phyloP scores from a whole-genome alignment of 2,329 filamentous ascomycete species.

The Didymella glomerata region DNA sequence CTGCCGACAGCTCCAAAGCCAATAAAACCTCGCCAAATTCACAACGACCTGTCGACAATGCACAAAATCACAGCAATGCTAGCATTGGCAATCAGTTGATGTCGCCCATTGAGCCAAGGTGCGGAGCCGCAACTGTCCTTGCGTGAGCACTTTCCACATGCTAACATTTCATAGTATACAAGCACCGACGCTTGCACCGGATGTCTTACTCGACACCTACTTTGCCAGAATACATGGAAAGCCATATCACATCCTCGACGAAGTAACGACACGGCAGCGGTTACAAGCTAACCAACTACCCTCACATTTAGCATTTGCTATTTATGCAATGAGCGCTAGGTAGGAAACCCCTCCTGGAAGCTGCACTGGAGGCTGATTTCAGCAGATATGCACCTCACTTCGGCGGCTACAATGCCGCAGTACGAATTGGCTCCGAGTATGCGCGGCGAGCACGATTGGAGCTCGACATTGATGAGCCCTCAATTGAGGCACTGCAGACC shows the following conservation, averaged over 20 bases:
- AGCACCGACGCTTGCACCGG: constrained; percentile 62
- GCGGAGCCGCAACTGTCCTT: constrained; percentile 22
- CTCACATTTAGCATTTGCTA: constrained; percentile 60
- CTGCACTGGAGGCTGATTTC: constrained; percentile 43
- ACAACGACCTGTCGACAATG: constrained; percentile 39
- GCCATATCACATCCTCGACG: constrained; percentile 82
- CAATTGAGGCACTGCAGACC: constrained; percentile 78
- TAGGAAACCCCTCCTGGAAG: constrained; percentile 31
- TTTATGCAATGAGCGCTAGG: constrained; percentile 59
- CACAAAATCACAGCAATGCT: constrained; percentile 33
- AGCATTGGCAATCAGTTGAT: constrained; percentile 45
- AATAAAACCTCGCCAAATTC: constrained; percentile 30
- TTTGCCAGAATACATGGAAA: constrained; percentile 82
- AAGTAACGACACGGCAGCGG: constrained; percentile 75
- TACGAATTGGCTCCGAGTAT: constrained; percentile 75
- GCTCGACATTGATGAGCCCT: constrained; percentile 82
- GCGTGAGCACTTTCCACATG: constrained; percentile 8
- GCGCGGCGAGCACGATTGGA: constrained; percentile 72
- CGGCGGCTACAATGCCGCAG: constrained; percentile 71
- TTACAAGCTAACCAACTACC: constrained; percentile 73
- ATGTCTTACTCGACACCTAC: constrained; percentile 77
- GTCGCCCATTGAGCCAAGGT: constrained; percentile 52
- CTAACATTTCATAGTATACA: constrained; percentile 40
- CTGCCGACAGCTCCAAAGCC: constrained; percentile 32
- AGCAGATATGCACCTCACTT: constrained; percentile 73